Evolutionary conservation across 1,139 yeast genomes (phyloP).

Genomic region (Blastobotrys aristatus): DNA sequence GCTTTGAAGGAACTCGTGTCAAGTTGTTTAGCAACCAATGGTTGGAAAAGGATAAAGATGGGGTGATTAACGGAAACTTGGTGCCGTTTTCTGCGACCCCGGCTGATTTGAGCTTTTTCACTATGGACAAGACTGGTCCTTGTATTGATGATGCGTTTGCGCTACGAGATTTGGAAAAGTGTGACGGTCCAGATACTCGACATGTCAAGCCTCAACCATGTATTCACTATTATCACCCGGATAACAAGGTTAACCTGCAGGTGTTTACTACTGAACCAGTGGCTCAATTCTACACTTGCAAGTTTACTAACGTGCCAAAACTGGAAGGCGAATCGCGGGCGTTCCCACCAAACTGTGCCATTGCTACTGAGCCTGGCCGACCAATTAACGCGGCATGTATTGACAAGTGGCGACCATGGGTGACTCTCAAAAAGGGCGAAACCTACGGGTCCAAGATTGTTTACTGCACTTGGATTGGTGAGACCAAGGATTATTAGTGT

Average conservation of each 20-base stretch:
- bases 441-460: slow-evolving; percentile 50
- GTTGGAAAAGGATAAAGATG: slow-evolving; percentile 37
- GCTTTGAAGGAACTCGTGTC: slow-evolving; percentile 32
- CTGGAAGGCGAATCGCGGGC: slow-evolving; percentile 34
- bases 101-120: slow-evolving; percentile 24
- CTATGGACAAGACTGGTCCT: slow-evolving; percentile 34
- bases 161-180: slow-evolving; percentile 32
- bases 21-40: slow-evolving; percentile 32
- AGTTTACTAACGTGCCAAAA: slow-evolving; percentile 39
- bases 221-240: slow-evolving; percentile 47
- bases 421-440: slow-evolving; percentile 48
- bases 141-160: slow-evolving; percentile 51
- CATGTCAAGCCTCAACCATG: slow-evolving; percentile 35
- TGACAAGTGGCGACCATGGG: slow-evolving; percentile 48
- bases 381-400: slow-evolving; percentile 52
- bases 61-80: slow-evolving; percentile 50
- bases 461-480: slow-evolving; percentile 33
- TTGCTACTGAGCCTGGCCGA: slow-evolving; percentile 62
- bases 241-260: slow-evolving; percentile 40
- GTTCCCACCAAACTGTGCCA: slow-evolving; percentile 48
- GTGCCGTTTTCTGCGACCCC: slow-evolving; percentile 32
- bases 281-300: slow-evolving; percentile 66
- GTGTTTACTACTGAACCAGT: slow-evolving; percentile 61
- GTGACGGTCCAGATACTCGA: slow-evolving; percentile 42
- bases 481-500: slow-evolving; percentile 13